Conservation (phyloP, 1,284 basidiomycete species). For the Coniferiporia sulphurascens region DNA sequence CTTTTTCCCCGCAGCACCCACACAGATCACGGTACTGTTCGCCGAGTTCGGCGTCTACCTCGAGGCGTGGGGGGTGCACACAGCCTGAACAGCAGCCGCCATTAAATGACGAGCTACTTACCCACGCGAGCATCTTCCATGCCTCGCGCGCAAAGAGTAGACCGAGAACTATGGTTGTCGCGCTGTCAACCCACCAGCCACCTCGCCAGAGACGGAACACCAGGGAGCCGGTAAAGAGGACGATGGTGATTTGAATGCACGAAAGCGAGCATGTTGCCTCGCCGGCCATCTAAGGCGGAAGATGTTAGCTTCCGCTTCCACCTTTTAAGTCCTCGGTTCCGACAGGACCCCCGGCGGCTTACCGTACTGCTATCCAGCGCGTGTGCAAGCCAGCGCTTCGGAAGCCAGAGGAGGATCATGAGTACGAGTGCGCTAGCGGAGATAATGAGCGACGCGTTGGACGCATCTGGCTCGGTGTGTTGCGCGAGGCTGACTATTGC, state of each 20-base stretch:
- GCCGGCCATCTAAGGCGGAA: constrained; percentile 9
- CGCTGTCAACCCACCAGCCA: constrained; percentile 45
- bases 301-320: background rate
- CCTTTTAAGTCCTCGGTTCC: background rate
- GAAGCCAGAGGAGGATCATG: constrained; percentile 38
- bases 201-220: constrained; percentile 35
- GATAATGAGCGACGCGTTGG: constrained; percentile 37
- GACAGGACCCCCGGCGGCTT: constrained; percentile 14
- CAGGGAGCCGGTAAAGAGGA: constrained; percentile 32
- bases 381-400: constrained; percentile 40
- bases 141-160: constrained; percentile 41
- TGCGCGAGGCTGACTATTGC: constrained; percentile 32
- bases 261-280: constrained; percentile 22
- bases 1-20: constrained; percentile 27
- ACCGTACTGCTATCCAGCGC: constrained; percentile 37
- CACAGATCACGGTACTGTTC: constrained; percentile 27
- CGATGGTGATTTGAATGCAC: constrained; percentile 33
- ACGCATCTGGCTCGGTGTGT: constrained; percentile 34
- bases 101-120: constrained; percentile 30
- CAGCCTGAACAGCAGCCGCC: constrained; percentile 35
- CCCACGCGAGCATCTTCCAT: constrained; percentile 37
- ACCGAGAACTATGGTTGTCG: constrained; percentile 36
- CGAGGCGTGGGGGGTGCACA: background rate
- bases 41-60: constrained; percentile 16
- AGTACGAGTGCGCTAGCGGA: constrained; percentile 36